phyloP scores from a whole-genome alignment of 1,139 yeast genomes.

The Candida sanyaensis region DNA sequence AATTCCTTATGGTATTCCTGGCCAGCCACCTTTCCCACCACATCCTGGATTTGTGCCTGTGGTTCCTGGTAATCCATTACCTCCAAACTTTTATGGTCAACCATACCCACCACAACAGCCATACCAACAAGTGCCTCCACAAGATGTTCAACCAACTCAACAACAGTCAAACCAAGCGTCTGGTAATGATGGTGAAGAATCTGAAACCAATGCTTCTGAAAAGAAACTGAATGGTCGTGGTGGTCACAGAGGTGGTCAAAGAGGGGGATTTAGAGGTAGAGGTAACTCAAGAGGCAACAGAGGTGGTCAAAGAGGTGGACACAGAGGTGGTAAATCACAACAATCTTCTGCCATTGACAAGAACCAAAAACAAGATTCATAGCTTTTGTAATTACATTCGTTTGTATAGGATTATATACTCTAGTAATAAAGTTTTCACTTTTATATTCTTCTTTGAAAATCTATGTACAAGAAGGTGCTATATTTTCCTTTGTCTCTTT shows the following conservation, averaged over 20 bases:
- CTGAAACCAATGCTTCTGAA: not conserved
- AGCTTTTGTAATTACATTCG: not conserved
- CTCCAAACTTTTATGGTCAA: slow-evolving; percentile 34
- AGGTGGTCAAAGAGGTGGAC: slow-evolving; percentile 24
- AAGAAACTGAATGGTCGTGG: slow-evolving; percentile 17
- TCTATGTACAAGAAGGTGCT: too few relatives aligned
- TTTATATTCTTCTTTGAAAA: too few relatives aligned
- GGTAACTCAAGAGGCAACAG: slow-evolving; percentile 5
- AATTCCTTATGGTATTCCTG: slow-evolving; percentile 16
- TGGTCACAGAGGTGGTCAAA: slow-evolving; percentile 5
- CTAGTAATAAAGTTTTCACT: too few relatives aligned
- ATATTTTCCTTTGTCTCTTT: not conserved
- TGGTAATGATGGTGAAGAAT: not conserved
- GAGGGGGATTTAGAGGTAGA: slow-evolving; percentile 23
- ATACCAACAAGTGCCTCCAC: not conserved
- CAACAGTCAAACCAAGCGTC: not conserved
- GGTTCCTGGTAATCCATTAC: slow-evolving; percentile 29
- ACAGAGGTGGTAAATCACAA: slow-evolving; percentile 6
- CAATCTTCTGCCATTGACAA: not conserved
- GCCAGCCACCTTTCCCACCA: slow-evolving; percentile 18
- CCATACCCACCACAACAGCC: slow-evolving; percentile 4
- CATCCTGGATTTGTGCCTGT: slow-evolving; percentile 14
- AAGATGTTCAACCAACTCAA: not conserved
- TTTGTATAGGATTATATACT: not conserved
- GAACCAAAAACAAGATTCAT: not conserved